These are phyloP conservation scores for Coniochaeta ligniaria DNA, from an alignment of 2,329 filamentous ascomycete species.

Conservation along the genomic window DNA sequence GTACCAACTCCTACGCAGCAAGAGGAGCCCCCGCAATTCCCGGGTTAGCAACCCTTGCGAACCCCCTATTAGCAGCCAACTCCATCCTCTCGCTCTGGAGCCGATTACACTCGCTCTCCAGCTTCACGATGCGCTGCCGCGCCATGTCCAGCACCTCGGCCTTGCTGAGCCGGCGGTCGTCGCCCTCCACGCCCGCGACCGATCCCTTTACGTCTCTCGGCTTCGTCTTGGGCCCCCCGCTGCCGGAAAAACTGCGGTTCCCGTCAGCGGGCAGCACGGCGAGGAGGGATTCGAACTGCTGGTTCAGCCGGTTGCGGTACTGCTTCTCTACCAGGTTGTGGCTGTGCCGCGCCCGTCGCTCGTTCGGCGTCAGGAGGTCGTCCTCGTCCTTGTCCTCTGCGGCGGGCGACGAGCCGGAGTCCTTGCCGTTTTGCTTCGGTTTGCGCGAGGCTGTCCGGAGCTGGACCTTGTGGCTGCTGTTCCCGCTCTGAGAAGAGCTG, in stretches of 20 bases:
- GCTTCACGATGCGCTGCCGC: constrained; percentile 29
- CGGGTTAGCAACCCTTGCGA: neutral
- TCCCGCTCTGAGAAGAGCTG: neutral
- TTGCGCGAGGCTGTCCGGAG: constrained; percentile 14
- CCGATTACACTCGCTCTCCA: constrained; percentile 28
- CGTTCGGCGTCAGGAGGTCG: constrained; percentile 17
- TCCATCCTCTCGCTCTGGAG: constrained; percentile 29
- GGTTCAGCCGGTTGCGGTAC: constrained; percentile 38
- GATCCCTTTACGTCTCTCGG: constrained; percentile 10
- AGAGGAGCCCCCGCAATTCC: neutral
- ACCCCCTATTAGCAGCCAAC: constrained; percentile 19
- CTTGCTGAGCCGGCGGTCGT: constrained; percentile 28
- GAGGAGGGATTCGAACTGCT: constrained; percentile 35
- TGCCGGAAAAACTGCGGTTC: constrained; percentile 14
- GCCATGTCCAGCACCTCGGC: constrained; percentile 39
- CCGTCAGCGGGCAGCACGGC: constrained; percentile 27
- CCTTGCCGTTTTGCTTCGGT: constrained; percentile 1
- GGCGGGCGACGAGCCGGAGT: neutral
- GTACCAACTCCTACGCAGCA: neutral
- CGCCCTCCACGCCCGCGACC: constrained; percentile 7
- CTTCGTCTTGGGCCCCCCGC: constrained; percentile 14
- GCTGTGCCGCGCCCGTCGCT: constrained; percentile 24
- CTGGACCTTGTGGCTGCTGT: constrained; percentile 3
- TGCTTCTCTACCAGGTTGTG: constrained; percentile 42
- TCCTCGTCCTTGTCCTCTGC: constrained; percentile 3